Percentiles rank a stretch among this genome's conserved stretches.
Evolutionary conservation across 2,329 filamentous ascomycete genomes (phyloP).

Genomic region (Acephala macrosclerotiorum): DNA sequence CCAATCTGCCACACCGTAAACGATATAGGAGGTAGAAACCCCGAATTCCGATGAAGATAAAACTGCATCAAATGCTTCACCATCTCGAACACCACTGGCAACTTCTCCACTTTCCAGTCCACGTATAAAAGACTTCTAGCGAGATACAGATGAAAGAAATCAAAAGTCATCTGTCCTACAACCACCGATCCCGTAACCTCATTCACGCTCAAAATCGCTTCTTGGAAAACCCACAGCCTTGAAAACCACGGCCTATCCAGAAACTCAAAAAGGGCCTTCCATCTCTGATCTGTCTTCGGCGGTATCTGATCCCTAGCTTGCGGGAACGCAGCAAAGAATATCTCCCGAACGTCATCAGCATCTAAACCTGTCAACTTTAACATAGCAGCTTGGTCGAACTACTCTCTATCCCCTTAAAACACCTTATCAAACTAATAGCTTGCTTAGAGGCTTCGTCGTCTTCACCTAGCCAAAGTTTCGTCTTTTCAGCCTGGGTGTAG

Average conservation of each 20-base stretch:
- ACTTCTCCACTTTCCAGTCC: conserved; percentile 5
- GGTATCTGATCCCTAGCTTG: not conserved
- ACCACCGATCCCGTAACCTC: not conserved
- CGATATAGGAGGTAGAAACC: conserved; percentile 1
- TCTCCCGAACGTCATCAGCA: not conserved
- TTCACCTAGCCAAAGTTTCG: conserved; percentile 11
- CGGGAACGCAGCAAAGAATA: not conserved
- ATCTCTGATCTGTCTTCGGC: conserved; percentile 3
- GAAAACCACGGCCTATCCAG: conserved; percentile 12
- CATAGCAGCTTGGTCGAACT: not conserved
- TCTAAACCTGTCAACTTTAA: not conserved
- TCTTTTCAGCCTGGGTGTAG: conserved; percentile 1
- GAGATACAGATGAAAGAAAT: conserved; percentile 11
- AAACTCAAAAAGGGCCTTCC: conserved; percentile 6
- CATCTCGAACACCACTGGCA: conserved; percentile 2
- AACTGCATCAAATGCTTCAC: conserved; percentile 11
- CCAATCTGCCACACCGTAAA: conserved; percentile 17
- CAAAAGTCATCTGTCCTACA: not conserved
- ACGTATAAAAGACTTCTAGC: conserved; percentile 8
- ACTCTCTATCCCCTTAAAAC: conserved; percentile 1
- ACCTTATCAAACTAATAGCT: conserved; percentile 1
- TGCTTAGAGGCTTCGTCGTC: not conserved
- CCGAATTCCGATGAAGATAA: not conserved
- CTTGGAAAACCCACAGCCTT: conserved; percentile 13
- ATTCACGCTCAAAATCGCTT: not conserved